Conservation (phyloP, 768 basidiomycete genomes). For the Tylopilus balloui region DNA sequence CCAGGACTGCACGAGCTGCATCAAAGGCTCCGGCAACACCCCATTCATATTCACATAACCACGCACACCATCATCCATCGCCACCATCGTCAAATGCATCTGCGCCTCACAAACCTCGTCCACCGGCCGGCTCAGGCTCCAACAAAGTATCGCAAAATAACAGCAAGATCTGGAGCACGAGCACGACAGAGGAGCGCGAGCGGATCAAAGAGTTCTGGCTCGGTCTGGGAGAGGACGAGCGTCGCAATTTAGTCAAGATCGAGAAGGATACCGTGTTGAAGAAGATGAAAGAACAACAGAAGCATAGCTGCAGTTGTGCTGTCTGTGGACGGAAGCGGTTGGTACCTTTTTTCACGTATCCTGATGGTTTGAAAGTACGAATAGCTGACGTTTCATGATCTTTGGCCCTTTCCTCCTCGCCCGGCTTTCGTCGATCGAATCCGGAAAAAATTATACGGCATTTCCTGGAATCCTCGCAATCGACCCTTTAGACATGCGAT, state of each 20-base stretch:
- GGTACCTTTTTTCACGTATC: conserved; percentile 38
- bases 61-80: conserved; percentile 52
- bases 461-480: conserved; percentile 9
- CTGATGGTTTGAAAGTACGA: conserved; percentile 7
- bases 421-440: conserved; percentile 18
- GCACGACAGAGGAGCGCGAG: conserved; percentile 88
- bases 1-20: conserved; percentile 44
- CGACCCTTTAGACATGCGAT: conserved; percentile 73
- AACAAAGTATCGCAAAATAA: conserved; percentile 37
- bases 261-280: conserved; percentile 96
- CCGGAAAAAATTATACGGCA: conserved; percentile 13
- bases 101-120: conserved; percentile 29
- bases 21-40: conserved; percentile 55
- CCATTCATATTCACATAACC: conserved; percentile 47
- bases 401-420: conserved; percentile 20
- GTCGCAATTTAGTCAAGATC: conserved; percentile 88
- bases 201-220: conserved; percentile 99
- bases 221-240: conserved; percentile 84
- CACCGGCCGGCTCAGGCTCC: conserved; percentile 26
- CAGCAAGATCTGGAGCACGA: conserved; percentile 94
- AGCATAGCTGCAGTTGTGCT: conserved; percentile 92
- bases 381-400: conserved; percentile 22
- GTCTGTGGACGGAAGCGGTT: conserved; percentile 96
- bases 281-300: conserved; percentile 99
- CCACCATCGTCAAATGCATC: conserved; percentile 35